These are phyloP conservation scores for Penicillium polonicum DNA, from an alignment of 2,329 filamentous ascomycete species.

Conservation along the genomic window DNA sequence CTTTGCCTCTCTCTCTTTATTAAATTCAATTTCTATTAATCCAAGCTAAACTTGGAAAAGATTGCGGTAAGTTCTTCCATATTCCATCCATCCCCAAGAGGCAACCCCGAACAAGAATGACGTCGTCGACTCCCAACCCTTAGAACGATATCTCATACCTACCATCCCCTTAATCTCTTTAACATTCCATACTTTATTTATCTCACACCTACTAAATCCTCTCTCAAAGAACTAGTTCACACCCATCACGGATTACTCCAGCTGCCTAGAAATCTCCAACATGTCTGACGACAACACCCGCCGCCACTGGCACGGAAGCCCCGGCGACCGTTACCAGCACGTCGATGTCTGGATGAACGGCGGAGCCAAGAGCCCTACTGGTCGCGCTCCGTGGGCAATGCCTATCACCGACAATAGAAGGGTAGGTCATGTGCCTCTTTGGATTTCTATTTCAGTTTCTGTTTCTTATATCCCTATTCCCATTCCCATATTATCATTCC, in stretches of 20 bases:
- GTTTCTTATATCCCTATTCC: not conserved
- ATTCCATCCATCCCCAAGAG: not conserved
- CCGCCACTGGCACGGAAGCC: conserved; percentile 38
- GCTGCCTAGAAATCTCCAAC: conserved; percentile 12
- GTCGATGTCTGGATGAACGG: conserved; percentile 39
- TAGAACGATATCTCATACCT: not conserved
- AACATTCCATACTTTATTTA: not conserved
- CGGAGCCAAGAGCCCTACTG: conserved; percentile 27
- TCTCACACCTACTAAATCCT: not conserved
- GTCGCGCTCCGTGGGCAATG: conserved; percentile 24
- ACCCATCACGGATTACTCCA: conserved; percentile 6
- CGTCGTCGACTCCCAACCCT: conserved; percentile 22
- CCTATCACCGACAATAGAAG: conserved; percentile 25
- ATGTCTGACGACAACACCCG: conserved; percentile 26
- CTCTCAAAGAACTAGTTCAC: not conserved
- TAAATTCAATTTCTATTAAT: not conserved
- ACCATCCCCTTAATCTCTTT: not conserved
- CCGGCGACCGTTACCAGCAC: conserved; percentile 38
- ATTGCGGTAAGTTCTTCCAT: not conserved
- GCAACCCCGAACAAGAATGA: conserved; percentile 16
- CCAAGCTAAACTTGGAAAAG: not conserved
- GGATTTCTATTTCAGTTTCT: not conserved
- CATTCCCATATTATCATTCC: not conserved
- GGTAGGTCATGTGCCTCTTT: conserved; percentile 24
- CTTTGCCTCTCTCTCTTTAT: not conserved